A percentile compares a stretch with the other conserved stretches of the same genome.
Evolutionary conservation across 176 grass and related monocot genomes (phyloP).

Genomic region (Leersia perrieri): DNA sequence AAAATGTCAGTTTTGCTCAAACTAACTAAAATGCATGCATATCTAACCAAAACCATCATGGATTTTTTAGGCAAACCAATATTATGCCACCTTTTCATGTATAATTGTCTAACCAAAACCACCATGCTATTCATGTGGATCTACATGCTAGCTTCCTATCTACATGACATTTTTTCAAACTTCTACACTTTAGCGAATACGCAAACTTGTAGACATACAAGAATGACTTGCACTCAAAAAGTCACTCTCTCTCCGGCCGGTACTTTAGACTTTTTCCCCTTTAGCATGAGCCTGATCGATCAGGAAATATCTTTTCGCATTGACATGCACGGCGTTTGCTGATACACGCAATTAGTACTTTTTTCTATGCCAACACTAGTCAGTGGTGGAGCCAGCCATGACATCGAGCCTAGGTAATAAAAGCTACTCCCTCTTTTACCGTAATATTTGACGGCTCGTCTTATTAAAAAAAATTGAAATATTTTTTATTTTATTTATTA

Average conservation of each 20-base stretch:
- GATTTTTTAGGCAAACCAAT: not conserved
- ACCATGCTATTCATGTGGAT: not conserved
- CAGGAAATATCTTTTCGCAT: not conserved
- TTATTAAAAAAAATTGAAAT: too few species aligned
- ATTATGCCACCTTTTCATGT: not conserved
- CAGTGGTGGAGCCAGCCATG: too few species aligned
- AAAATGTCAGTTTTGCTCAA: not conserved
- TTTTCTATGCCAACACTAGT: too few species aligned
- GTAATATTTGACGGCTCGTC: too few species aligned
- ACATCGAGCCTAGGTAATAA: too few species aligned
- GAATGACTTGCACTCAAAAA: slow-evolving; percentile 17
- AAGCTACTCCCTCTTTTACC: too few species aligned
- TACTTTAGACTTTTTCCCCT: not conserved
- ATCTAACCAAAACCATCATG: not conserved
- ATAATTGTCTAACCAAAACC: not conserved
- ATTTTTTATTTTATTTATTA: too few species aligned
- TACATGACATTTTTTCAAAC: not conserved
- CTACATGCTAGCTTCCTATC: not conserved
- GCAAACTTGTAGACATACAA: not conserved
- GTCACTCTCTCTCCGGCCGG: not conserved
- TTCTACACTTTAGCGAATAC: too few species aligned
- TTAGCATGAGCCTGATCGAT: not conserved
- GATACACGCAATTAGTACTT: not conserved
- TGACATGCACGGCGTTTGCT: not conserved
- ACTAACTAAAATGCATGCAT: not conserved